phyloP scores from a whole-genome alignment of 2,329 filamentous ascomycete species.

The Trichoderma sp. region DNA sequence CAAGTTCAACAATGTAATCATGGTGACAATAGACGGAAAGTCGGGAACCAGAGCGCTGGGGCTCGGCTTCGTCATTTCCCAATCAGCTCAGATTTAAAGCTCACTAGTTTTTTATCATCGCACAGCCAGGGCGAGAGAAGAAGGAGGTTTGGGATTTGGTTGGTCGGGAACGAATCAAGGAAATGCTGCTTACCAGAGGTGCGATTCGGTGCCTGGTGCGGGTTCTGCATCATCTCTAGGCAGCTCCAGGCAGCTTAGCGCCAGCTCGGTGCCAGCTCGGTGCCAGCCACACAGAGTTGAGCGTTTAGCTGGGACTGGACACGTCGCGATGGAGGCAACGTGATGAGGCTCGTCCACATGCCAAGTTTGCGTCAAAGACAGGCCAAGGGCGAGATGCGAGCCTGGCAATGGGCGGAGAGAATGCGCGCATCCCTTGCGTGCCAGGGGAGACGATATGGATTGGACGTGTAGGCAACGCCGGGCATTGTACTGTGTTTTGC shows the following conservation, averaged over 20 bases:
- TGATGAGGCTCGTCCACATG: background rate
- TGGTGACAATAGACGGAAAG: conserved; percentile 27
- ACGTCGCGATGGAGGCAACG: background rate
- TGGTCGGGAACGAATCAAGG: background rate
- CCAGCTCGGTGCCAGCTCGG: background rate
- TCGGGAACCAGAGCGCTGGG: conserved; percentile 44
- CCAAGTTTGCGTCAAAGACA: conserved; percentile 15
- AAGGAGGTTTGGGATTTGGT: background rate
- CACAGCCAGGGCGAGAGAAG: conserved; percentile 8
- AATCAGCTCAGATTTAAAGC: conserved; percentile 36
- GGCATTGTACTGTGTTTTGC: no score
- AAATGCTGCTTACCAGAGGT: background rate
- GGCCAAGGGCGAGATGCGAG: conserved; percentile 3
- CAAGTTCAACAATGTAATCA: conserved; percentile 50
- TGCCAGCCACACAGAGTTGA: background rate
- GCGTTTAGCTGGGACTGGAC: background rate
- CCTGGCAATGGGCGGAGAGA: background rate
- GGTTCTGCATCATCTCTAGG: conserved; percentile 2
- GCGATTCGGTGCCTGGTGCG: conserved; percentile 2
- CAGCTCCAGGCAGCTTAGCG: conserved; percentile 8
- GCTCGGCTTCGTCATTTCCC: conserved; percentile 50
- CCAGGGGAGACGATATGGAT: conserved; percentile 2
- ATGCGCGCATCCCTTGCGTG: conserved; percentile 18
- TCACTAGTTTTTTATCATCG: conserved; percentile 40
- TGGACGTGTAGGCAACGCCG: no score